Evolutionary conservation across 768 basidiomycete genomes (phyloP), one percentile per base, ranked within the genome.

Genomic region (Serpula lacrymans): DNA sequence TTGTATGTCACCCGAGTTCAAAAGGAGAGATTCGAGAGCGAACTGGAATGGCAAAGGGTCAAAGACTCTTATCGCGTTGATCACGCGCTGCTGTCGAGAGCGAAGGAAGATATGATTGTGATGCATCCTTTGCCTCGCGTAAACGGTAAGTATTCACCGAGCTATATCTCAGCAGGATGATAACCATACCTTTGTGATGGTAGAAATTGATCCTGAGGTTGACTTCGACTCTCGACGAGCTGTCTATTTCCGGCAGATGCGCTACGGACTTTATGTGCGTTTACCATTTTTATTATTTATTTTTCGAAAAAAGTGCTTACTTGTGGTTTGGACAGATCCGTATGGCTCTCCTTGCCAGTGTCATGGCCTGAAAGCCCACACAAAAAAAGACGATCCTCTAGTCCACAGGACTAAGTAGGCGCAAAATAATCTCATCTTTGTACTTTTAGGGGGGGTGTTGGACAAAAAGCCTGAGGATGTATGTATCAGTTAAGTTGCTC

Each of bases 61-160:
- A 96, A 91, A 70, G 88, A 95, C 57, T 79, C 84, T 12, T 98
- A 95, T 60, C 73, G 91, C 24, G 80, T 99, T 40, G 91, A 98
- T 63, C 96, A 98, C 56, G 88, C 94, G 9, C 80, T 98, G 23
- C 73, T 99, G 20, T 82, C 92, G 5, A 74, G 88, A 30, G 95
- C 96, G 8, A 98, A 98, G 69, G 86, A 90, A 48, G 88, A 93
- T 39, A 91, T 96, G 82, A 97, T 98, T 43, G 92, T 98, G 49
- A 95, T 99, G 93, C 96, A 99, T 63, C 96, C 96, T n/a, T 71
- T 99, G 16, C 96, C 96, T 11, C 68, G 96, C 54, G 82, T 95
- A 37, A 91, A 89, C 45, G 89, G 89, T 83, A 49, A 48, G 78
- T 58, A 14, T 34, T 5, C 12, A 29, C 14, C n/a, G n/a, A n/a